A percentile compares a stretch with the other conserved stretches of the same genome.
These are phyloP conservation scores for Phascolomyces articulosus DNA, from an alignment of 371 early-diverging fungal genomes.

Conservation along the genomic window DNA sequence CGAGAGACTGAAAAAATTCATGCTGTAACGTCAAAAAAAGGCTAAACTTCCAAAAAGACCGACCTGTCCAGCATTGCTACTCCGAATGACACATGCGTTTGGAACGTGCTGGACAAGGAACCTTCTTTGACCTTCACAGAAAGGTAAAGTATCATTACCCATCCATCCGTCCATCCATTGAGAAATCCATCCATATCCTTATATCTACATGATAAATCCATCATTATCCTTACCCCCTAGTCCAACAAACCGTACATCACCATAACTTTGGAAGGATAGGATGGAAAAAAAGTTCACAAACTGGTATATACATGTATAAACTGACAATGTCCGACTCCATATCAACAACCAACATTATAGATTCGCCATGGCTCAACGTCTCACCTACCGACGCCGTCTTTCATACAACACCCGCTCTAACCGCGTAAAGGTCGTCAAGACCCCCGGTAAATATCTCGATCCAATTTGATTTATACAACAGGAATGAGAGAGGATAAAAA, in stretches of 20 bases:
- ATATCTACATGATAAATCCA: neutral
- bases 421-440: conserved; percentile 95
- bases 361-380: conserved; percentile 83
- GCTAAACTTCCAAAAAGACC: too few species aligned
- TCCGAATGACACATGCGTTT: too few species aligned
- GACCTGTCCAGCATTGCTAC: too few species aligned
- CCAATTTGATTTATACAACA: neutral
- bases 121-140: conserved; percentile 1
- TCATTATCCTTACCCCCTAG: too few species aligned
- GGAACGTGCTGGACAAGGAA: neutral
- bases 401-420: conserved; percentile 99
- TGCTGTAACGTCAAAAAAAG: too few species aligned
- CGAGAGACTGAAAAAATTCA: too few species aligned
- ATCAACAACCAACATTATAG: neutral
- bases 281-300: too few species aligned
- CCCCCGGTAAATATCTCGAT: conserved; percentile 73
- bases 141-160: neutral
- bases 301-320: neutral
- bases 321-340: conserved; percentile 6
- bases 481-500: neutral
- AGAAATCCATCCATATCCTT: conserved; percentile 4
- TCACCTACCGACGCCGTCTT: conserved; percentile 96
- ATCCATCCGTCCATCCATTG: neutral
- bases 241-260: too few species aligned
- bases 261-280: too few species aligned